Evolutionary conservation across 208 protist genomes (phyloP).

Genomic region (Leishmania guyanensis): DNA sequence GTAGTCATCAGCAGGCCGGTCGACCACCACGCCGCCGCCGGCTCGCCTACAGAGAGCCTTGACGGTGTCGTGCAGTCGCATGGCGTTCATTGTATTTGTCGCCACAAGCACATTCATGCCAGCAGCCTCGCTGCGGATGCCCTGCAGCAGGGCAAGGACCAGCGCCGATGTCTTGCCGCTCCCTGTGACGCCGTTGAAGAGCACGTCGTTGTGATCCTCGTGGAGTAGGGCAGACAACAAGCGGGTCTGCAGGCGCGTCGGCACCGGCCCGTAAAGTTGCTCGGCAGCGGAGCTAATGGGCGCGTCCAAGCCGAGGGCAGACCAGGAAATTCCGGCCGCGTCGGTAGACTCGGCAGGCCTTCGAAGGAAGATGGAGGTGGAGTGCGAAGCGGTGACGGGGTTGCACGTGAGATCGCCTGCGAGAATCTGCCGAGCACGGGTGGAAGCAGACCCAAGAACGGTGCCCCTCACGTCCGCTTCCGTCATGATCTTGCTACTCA

Average conservation of each 20-base stretch:
- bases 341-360: constrained; percentile 35
- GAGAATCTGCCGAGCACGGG: constrained; percentile 47
- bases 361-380: not conserved
- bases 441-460: constrained; percentile 51
- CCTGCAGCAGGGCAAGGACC: constrained; percentile 73
- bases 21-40: constrained; percentile 56
- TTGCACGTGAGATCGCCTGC: constrained; percentile 38
- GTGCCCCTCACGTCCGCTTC: constrained; percentile 55
- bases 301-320: constrained; percentile 59
- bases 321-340: constrained; percentile 46
- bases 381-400: not conserved
- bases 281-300: constrained; percentile 39
- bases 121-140: constrained; percentile 57
- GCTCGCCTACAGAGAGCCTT: constrained; percentile 46
- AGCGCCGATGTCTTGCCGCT: constrained; percentile 82
- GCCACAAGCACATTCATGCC: constrained; percentile 84
- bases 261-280: constrained; percentile 43
- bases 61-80: constrained; percentile 59
- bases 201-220: constrained; percentile 86
- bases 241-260: constrained; percentile 73
- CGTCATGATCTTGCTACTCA: constrained; percentile 61
- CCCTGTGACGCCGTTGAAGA: constrained; percentile 82
- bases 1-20: constrained; percentile 64
- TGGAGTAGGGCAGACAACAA: constrained; percentile 71
- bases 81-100: constrained; percentile 61